Percentiles rank a stretch among this genome's conserved stretches.
Evolutionary conservation across 768 basidiomycete genomes (phyloP).

Genomic region (Lentinula detonsa): DNA sequence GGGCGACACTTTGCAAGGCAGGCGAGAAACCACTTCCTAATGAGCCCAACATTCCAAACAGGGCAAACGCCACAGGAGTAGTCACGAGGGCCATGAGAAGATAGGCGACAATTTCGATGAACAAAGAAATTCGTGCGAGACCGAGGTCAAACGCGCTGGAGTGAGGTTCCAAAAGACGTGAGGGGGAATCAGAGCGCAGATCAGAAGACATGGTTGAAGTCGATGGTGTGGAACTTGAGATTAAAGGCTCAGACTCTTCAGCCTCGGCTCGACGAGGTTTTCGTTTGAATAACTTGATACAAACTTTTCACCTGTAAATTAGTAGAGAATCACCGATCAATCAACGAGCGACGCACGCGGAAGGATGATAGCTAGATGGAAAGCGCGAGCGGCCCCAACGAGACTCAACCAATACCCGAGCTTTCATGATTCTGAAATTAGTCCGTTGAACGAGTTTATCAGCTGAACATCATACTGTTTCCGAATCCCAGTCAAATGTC

Average conservation of each 20-base stretch:
- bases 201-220: constrained; percentile 8
- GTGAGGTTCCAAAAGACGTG: constrained; percentile 8
- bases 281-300: constrained; percentile 49
- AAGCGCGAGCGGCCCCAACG: constrained; percentile 45
- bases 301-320: constrained; percentile 28
- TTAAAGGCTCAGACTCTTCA: constrained; percentile 25
- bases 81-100: constrained; percentile 41
- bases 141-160: constrained; percentile 62
- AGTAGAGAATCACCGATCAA: background rate
- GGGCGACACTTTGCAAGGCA: constrained; percentile 62
- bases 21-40: constrained; percentile 62
- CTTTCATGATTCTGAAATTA: constrained; percentile 52
- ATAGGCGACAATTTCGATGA: constrained; percentile 50
- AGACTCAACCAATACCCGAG: constrained; percentile 69
- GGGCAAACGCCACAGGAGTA: constrained; percentile 43
- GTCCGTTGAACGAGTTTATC: background rate
- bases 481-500: constrained; percentile 62
- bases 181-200: constrained; percentile 10
- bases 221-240: constrained; percentile 13
- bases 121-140: constrained; percentile 56
- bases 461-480: constrained; percentile 38
- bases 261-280: constrained; percentile 20
- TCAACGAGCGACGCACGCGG: constrained; percentile 41
- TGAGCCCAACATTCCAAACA: constrained; percentile 42
- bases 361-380: constrained; percentile 49